Conservation (phyloP, 2,329 filamentous ascomycete species). For the Cryphonectria nitschkei region DNA sequence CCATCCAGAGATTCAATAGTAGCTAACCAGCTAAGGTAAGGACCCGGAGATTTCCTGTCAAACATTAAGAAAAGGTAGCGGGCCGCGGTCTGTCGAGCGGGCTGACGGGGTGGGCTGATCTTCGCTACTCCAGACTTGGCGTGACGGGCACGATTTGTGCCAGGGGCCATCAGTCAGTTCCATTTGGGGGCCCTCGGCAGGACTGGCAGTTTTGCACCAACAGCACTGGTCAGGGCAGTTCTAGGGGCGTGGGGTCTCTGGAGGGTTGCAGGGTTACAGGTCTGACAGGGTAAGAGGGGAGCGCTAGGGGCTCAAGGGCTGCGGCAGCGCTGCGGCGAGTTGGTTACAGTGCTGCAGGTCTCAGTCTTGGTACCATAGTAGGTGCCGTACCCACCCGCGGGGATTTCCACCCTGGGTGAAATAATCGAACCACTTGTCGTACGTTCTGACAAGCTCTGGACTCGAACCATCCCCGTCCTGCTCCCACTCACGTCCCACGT, state of each 20-base stretch:
- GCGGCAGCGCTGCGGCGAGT: neutral
- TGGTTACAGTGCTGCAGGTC: neutral
- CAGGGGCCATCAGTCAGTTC: neutral
- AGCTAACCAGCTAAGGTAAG: neutral
- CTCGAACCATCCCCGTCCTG: slow-evolving; percentile 9
- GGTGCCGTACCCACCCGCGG: slow-evolving; percentile 9
- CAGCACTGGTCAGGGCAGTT: too few species aligned
- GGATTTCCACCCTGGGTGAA: slow-evolving; percentile 3
- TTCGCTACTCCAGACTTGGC: slow-evolving; percentile 2
- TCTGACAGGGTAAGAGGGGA: neutral
- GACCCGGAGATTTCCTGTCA: slow-evolving; percentile 4
- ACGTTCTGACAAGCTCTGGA: slow-evolving; percentile 10
- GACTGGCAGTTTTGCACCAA: neutral
- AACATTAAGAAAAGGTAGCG: neutral
- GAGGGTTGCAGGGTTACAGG: neutral
- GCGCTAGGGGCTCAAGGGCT: neutral
- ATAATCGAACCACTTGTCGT: slow-evolving; percentile 19
- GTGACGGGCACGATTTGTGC: neutral
- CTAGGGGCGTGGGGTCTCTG: neutral
- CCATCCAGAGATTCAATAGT: neutral
- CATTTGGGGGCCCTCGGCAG: neutral
- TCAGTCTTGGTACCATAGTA: neutral
- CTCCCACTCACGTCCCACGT: slow-evolving; percentile 10
- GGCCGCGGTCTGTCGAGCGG: slow-evolving; percentile 1
- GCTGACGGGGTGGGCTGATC: slow-evolving; percentile 12